phyloP scores from a whole-genome alignment of 257 asterid species.

The Parsonsia alboflavescens region DNA sequence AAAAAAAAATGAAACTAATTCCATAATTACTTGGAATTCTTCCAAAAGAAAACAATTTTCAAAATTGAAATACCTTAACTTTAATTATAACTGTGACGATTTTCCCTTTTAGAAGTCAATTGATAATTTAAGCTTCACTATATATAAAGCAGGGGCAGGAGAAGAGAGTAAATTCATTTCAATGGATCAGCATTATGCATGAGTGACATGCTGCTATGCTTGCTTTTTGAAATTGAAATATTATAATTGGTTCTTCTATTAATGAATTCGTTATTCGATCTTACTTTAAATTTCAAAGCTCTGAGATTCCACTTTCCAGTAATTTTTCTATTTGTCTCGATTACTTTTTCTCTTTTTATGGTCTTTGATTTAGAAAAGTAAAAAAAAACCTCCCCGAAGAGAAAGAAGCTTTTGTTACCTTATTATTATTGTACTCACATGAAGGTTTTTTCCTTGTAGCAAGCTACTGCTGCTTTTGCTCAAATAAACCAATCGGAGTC shows the following conservation, averaged over 20 bases:
- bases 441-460: slow-evolving; percentile 35
- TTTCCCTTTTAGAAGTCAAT: neutral
- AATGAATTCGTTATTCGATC: neutral
- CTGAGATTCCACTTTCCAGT: neutral
- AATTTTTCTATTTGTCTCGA: slow-evolving; percentile 8
- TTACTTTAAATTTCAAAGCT: neutral
- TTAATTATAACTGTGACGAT: no score
- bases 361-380: neutral
- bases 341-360: neutral
- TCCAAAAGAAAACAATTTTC: neutral
- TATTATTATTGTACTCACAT: slow-evolving; percentile 16
- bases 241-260: neutral
- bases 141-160: neutral
- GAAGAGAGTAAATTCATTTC: neutral
- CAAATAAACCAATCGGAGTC: slow-evolving; percentile 48
- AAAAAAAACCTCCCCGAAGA: no score
- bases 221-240: neutral
- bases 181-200: neutral
- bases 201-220: neutral
- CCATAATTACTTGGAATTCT: neutral
- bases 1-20: neutral
- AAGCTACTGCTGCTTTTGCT: slow-evolving; percentile 54
- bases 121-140: neutral
- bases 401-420: neutral
- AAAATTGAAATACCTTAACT: neutral